phyloP scores from a whole-genome alignment of 345 rosid species.

The Gossypium longicalyx region DNA sequence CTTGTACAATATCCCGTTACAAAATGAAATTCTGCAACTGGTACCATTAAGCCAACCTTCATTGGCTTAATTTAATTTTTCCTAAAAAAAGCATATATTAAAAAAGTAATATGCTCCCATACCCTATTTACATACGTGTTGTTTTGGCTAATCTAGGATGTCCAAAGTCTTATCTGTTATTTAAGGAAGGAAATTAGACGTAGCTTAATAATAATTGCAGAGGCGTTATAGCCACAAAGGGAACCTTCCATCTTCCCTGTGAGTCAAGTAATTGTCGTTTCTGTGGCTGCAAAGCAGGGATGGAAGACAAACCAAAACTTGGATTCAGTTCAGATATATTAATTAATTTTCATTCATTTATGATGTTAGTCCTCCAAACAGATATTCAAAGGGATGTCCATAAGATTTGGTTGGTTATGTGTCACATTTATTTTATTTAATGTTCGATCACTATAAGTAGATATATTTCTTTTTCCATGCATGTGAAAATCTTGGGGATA shows the following conservation, averaged over 20 bases:
- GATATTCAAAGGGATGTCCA: background rate
- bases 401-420: background rate
- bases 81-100: too few species aligned
- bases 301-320: background rate
- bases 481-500: background rate
- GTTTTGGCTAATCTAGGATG: background rate
- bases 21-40: too few species aligned
- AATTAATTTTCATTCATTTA: background rate
- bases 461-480: background rate
- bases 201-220: too few species aligned
- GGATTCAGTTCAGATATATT: background rate
- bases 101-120: too few species aligned
- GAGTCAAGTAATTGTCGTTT: background rate
- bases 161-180: background rate
- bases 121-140: too few species aligned
- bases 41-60: too few species aligned
- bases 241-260: too few species aligned
- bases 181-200: background rate
- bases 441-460: background rate
- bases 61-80: too few species aligned
- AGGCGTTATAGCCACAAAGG: too few species aligned
- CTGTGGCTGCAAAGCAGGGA: background rate
- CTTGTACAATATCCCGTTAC: too few species aligned
- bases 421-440: slow-evolving; percentile 1
- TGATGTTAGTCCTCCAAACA: background rate